Evolutionary conservation across 768 basidiomycete genomes (phyloP), one percentile per base, ranked within the genome.

Genomic region (Russula abietina): DNA sequence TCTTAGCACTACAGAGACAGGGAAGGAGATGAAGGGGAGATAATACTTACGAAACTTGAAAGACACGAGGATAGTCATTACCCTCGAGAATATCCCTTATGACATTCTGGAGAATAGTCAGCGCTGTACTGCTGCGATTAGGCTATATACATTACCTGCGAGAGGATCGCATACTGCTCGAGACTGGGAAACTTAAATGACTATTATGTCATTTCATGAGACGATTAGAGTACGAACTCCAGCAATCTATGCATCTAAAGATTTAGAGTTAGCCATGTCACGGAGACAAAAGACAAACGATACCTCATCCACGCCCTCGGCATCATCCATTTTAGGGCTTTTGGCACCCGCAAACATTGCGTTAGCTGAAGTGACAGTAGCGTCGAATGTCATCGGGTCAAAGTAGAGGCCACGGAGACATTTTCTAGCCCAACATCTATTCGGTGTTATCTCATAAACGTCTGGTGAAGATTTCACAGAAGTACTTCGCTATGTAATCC

Each of bases 61-160:
- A n/a, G n/a, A n/a, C n/a, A n/a, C n/a, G 64, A 14, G 54, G 19
- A 49, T 66, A 50, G 36, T 65, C 32, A 52, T 60, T 28, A 17
- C 59, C 66, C 46, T 60, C 53, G 39, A 67, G 55, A 17, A 67
- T 59, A n/a, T 61, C 64, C 9, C 48, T 41, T n/a, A 58, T 43
- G 17, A 65, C 17, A 19, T 53, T 30, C 61, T 65, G 30, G 12
- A 17, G 22, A 30, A 2, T 50, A 1, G 12, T 59, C 26, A 65
- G 28, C 17, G 41, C 17, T 57, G n/a, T n/a, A 41, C 24, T 1
- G 32, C 22, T 7, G 6, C n/a, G 3, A 9, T 10, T 16, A 22
- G 10, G 10, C 17, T 24, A 17, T 3, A 46, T 39, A 22, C 4
- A 45, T 43, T 33, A 66, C 58, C 55, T 61, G 66, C 26, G 62